Evolutionary conservation across 495 filamentous ascomycete genomes (phyloP), one percentile per base, ranked within the genome.

Genomic region (Penicillium egyptiacum): DNA sequence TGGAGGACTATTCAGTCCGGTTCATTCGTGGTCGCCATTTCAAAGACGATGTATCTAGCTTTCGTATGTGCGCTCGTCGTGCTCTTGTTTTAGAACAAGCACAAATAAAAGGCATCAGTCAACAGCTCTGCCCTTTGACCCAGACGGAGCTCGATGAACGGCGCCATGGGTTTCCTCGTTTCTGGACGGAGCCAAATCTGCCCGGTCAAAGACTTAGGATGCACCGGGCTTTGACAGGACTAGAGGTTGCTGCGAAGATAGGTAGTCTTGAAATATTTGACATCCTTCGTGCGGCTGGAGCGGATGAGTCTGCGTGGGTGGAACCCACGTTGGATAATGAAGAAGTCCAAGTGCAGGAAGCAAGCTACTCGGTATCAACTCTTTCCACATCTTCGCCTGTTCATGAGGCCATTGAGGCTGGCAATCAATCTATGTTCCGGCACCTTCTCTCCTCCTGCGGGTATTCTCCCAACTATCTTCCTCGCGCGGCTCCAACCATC

Each of bases 151-250:
- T 64, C 11, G 61, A 57, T 23, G 58, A 64, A 31, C 49, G 61
- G 1, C 58, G 55, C 20, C 10, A 3, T n/a, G 42, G 58, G 2
- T 61, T 64, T 50, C 50, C 61, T 2, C 48, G 43, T 10, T 64
- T 64, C 23, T 64, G 61, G 61, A 61, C 58, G 9, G 61, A 61
- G 37, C 58, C 54, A 23, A 53, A 61, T 53, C 17, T 61, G 10
- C 61, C 49, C 2, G 57, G 53, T 1, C 53, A 48, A 19, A 11
- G 57, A 17, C 8, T 57, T 10, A 42, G 57, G 19, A 47, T 56
- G 53, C 26, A 30, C 14, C 28, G 17, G 20, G 57, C 52, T 14
- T 33, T 55, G 12, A 60, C 57, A 26, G 47, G 49, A 3, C 28
- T 64, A 17, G 61, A 64, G 20, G 41, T 54, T 23, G 61, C 57